These are phyloP conservation scores for Gyrodon lividus DNA, from an alignment of 768 basidiomycete genomes.

Conservation along the genomic window DNA sequence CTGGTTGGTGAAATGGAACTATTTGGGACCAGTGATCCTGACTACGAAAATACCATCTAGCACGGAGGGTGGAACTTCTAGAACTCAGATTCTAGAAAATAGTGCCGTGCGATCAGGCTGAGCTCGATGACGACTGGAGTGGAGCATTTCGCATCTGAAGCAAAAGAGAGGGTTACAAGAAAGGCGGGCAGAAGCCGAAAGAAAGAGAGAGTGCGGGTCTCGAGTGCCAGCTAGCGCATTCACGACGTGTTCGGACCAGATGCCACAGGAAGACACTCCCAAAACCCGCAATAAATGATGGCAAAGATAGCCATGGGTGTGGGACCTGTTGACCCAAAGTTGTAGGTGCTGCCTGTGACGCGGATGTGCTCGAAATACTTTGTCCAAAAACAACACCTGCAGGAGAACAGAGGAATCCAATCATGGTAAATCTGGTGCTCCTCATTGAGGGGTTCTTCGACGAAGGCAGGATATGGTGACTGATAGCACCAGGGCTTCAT, in stretches of 20 bases:
- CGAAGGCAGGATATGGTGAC: background rate
- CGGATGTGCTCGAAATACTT: background rate
- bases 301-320: constrained; percentile 2
- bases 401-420: constrained; percentile 20
- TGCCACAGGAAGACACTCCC: background rate
- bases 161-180: constrained; percentile 17
- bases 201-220: background rate
- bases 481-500: background rate
- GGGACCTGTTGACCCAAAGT: constrained; percentile 1
- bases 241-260: constrained; percentile 12
- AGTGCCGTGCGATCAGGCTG: constrained; percentile 8
- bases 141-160: constrained; percentile 6
- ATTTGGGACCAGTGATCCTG: background rate
- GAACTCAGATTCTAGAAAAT: background rate
- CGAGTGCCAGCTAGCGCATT: constrained; percentile 1
- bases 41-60: background rate
- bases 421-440: constrained; percentile 19
- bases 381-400: constrained; percentile 2
- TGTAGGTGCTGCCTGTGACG: constrained; percentile 1
- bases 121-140: constrained; percentile 3
- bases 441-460: background rate
- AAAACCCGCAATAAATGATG: background rate
- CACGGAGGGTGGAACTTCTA: constrained; percentile 6
- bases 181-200: constrained; percentile 2
- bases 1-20: background rate